Conservation (phyloP, 768 basidiomycete species). For the Guyanaporus albipodus region DNA sequence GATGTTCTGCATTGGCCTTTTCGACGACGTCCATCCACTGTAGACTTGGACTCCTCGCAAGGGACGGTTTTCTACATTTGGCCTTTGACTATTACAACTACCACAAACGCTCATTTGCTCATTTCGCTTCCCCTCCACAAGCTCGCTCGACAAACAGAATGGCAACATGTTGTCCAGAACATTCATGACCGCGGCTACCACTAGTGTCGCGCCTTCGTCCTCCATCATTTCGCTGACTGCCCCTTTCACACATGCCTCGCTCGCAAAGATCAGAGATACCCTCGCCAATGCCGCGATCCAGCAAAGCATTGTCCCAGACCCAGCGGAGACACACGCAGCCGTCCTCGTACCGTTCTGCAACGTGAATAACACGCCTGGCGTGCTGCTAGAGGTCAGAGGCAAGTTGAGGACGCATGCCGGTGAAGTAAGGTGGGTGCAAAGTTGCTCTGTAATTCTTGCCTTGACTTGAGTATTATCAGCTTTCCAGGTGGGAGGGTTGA, state of each 20-base stretch:
- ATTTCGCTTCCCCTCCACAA: no score
- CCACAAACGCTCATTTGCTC: no score
- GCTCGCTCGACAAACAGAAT: constrained; percentile 7
- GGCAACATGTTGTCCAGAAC: constrained; percentile 28
- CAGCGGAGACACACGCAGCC: constrained; percentile 50
- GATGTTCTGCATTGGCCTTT: constrained; percentile 67
- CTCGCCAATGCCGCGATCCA: constrained; percentile 20
- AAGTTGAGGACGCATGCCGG: constrained; percentile 67
- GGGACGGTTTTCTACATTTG: constrained; percentile 1
- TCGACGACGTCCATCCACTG: constrained; percentile 70
- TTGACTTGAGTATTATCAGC: constrained; percentile 37
- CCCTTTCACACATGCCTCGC: constrained; percentile 36
- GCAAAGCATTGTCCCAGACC: constrained; percentile 16
- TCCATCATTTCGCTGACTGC: constrained; percentile 31
- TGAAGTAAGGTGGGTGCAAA: constrained; percentile 63
- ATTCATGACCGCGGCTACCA: constrained; percentile 15
- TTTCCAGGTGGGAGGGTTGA: constrained; percentile 76
- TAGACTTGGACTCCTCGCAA: background rate
- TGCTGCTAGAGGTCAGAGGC: constrained; percentile 69
- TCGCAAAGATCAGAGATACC: constrained; percentile 28
- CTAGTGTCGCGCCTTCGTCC: constrained; percentile 4
- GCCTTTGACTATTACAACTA: no score
- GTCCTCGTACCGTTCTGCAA: constrained; percentile 79
- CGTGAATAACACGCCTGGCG: constrained; percentile 58
- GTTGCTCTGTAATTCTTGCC: background rate